Evolutionary conservation across 306 rosid genomes (phyloP).

Genomic region (Cyclanthera cordifolia): DNA sequence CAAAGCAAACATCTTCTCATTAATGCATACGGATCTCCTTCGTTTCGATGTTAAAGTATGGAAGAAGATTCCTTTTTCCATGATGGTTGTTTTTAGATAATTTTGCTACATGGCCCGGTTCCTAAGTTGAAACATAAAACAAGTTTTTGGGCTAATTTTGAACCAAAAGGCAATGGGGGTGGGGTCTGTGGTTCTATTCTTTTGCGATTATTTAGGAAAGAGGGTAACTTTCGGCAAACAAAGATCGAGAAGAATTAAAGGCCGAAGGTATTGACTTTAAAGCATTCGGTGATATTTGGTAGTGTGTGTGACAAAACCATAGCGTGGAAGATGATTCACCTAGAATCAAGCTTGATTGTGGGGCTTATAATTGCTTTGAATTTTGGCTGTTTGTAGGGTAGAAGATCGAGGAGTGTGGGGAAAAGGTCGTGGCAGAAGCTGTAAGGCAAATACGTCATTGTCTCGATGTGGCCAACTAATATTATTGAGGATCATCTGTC

Average conservation of each 20-base stretch:
- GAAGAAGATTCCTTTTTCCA: background rate
- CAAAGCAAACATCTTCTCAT: background rate
- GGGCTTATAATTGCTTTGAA: slow-evolving; percentile 1
- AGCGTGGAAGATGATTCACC: background rate
- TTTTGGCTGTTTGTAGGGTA: slow-evolving; percentile 8
- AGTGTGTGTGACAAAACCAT: background rate
- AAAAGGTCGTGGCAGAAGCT: slow-evolving; percentile 9
- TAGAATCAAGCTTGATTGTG: slow-evolving; percentile 2
- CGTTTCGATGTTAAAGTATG: background rate
- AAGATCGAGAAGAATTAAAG: slow-evolving; percentile 8
- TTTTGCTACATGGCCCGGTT: background rate
- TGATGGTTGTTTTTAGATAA: background rate
- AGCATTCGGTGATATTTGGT: slow-evolving; percentile 6
- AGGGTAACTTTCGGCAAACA: slow-evolving; percentile 1
- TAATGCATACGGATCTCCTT: background rate
- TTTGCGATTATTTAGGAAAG: slow-evolving; percentile 2
- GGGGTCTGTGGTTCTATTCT: slow-evolving; percentile 6
- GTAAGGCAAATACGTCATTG: slow-evolving; percentile 7
- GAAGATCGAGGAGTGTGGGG: slow-evolving; percentile 5
- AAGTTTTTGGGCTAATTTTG: background rate
- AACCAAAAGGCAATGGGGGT: background rate
- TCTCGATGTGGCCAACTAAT: slow-evolving; percentile 1
- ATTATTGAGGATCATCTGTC: background rate
- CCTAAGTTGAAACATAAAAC: background rate
- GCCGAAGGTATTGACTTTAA: slow-evolving; percentile 12